Percentiles rank a stretch among this genome's conserved stretches.
Evolutionary conservation across 345 rosid species (phyloP).

Genomic region (Geranium brycei): DNA sequence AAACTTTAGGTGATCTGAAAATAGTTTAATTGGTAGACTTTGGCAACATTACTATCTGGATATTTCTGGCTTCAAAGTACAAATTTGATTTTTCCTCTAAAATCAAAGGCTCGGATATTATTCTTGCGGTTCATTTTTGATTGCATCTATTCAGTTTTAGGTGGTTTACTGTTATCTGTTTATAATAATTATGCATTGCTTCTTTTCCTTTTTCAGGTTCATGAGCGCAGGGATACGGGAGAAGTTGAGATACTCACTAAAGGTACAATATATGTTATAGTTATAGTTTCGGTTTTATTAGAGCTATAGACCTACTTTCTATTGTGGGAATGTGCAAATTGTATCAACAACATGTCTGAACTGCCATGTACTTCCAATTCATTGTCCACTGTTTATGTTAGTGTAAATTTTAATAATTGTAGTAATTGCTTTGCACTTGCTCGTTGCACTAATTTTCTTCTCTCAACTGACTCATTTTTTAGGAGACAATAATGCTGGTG

Average conservation of each 20-base stretch:
- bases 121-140: no score
- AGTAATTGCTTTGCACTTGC: not conserved
- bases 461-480: constrained; percentile 10
- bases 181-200: not conserved
- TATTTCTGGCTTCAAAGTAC: not conserved
- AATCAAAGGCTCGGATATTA: not conserved
- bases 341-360: no score
- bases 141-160: not conserved
- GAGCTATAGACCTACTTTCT: no score
- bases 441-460: not conserved
- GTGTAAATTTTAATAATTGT: no score
- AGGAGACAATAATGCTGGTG: constrained; percentile 49
- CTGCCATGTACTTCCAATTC: not conserved
- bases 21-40: not conserved
- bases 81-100: not conserved
- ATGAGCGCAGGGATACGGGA: constrained; percentile 15
- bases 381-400: not conserved
- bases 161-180: not conserved
- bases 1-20: not conserved
- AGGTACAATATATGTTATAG: constrained; percentile 17
- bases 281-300: no score
- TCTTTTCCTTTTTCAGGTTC: constrained; percentile 19
- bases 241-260: constrained; percentile 35
- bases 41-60: not conserved
- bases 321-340: no score